Evolutionary conservation across 768 basidiomycete genomes (phyloP).

Genomic region (Lepiota brunneoincarnata): DNA sequence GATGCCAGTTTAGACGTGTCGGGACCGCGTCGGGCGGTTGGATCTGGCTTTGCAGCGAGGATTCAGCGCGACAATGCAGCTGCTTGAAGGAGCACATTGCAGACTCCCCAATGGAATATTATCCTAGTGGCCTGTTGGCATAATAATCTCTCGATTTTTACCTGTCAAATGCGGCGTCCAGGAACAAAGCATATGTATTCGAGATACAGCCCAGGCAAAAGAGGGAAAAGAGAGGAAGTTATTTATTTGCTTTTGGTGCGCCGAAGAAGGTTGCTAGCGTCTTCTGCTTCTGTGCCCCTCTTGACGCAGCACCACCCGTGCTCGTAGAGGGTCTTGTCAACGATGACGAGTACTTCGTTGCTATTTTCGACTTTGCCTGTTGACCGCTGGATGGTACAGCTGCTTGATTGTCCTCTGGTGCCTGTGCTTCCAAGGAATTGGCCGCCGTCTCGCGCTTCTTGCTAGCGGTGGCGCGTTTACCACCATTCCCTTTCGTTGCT

Average conservation of each 20-base stretch:
- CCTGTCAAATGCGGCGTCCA: not conserved
- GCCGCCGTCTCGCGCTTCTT: slow-evolving; percentile 1
- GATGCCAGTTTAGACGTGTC: not conserved
- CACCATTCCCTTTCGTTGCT: slow-evolving; percentile 4
- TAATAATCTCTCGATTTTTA: not conserved
- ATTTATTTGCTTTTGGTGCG: slow-evolving; percentile 13
- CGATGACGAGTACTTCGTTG: not conserved
- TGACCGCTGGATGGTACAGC: not conserved
- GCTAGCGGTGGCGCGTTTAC: slow-evolving; percentile 5
- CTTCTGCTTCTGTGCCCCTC: slow-evolving; percentile 8
- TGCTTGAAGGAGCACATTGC: not conserved
- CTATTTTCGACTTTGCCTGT: not conserved
- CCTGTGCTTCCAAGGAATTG: not conserved
- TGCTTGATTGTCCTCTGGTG: slow-evolving; percentile 13
- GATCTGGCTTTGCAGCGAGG: not conserved
- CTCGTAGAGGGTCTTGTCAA: not conserved
- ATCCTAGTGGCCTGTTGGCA: no score
- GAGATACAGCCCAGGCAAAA: not conserved
- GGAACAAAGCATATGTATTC: not conserved
- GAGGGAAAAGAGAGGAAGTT: not conserved
- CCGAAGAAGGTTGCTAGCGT: slow-evolving; percentile 13
- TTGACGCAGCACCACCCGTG: not conserved
- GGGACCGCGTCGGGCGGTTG: not conserved
- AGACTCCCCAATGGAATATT: no score
- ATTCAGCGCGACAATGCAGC: not conserved